Conservation (phyloP, 352 stramenopile species). For the Thraustotheca clavata region DNA sequence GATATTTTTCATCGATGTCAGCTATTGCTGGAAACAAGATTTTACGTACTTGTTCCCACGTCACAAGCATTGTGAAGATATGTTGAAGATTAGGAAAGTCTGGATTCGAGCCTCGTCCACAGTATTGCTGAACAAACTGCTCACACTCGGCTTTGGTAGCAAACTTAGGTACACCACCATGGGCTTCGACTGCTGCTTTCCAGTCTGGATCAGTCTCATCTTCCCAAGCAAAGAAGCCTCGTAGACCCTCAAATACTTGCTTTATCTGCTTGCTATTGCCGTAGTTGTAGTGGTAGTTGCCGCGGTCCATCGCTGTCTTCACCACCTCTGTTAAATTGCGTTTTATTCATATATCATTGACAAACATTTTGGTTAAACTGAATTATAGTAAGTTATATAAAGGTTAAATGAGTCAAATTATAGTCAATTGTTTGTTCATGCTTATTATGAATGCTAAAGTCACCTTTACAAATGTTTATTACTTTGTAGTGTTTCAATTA, state of each 20-base stretch:
- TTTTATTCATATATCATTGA: no score
- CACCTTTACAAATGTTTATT: no score
- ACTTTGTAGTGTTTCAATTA: no score
- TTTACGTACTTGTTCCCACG: constrained; percentile 76
- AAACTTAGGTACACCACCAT: constrained; percentile 80
- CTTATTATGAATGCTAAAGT: no score
- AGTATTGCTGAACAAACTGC: constrained; percentile 82
- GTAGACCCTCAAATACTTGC: constrained; percentile 25
- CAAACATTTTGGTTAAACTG: no score
- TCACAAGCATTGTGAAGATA: constrained; percentile 87
- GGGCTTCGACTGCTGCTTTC: constrained; percentile 55
- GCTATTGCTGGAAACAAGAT: constrained; percentile 72
- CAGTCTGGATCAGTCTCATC: constrained; percentile 80
- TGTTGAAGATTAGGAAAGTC: constrained; percentile 87
- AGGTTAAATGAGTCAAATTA: no score
- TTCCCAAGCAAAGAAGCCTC: constrained; percentile 80
- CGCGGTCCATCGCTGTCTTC: no score
- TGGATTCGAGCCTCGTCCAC: constrained; percentile 81
- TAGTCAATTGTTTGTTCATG: no score
- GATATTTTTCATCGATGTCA: constrained; percentile 62
- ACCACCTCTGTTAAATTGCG: no score
- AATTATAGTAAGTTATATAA: no score
- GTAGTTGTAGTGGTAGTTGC: constrained; percentile 1
- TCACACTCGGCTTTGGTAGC: constrained; percentile 81
- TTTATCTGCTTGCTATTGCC: not conserved